A percentile compares a stretch with the other conserved stretches of the same genome.
phyloP scores from a whole-genome alignment of 78 protist genomes.

The Cavenderia fasciculata region DNA sequence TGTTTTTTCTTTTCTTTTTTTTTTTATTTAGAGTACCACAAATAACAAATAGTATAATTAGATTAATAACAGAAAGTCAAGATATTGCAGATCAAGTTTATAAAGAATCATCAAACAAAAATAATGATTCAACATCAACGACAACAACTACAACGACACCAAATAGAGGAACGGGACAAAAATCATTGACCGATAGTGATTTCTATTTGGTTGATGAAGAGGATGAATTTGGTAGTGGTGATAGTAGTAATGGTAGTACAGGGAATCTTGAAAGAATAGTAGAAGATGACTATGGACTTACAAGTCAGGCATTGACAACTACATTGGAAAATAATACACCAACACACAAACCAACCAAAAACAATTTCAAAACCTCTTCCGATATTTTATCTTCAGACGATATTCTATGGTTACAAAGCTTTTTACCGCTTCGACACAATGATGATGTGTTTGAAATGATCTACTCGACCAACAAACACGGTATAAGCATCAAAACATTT shows the following conservation, averaged over 20 bases:
- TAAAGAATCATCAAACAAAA: slow-evolving; percentile 1
- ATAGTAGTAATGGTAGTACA: background rate
- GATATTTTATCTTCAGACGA: slow-evolving; percentile 28
- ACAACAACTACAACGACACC: background rate
- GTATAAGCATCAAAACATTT: slow-evolving; percentile 57
- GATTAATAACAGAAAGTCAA: slow-evolving; percentile 70
- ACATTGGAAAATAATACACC: slow-evolving; percentile 4
- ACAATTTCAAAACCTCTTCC: slow-evolving; percentile 19
- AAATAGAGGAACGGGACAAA: background rate
- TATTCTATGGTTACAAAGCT: slow-evolving; percentile 52
- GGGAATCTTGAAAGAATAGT: background rate
- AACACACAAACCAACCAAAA: slow-evolving; percentile 12
- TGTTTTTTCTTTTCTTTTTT: background rate
- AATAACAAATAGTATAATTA: slow-evolving; percentile 54
- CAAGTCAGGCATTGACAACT: slow-evolving; percentile 4
- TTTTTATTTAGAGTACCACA: slow-evolving; percentile 18
- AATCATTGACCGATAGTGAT: slow-evolving; percentile 3
- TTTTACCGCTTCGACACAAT: slow-evolving; percentile 22
- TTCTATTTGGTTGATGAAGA: background rate
- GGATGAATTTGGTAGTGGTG: background rate
- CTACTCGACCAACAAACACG: slow-evolving; percentile 37
- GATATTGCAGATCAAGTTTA: slow-evolving; percentile 59
- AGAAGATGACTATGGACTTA: background rate
- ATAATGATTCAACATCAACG: background rate
- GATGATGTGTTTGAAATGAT: slow-evolving; percentile 53